A percentile compares a stretch with the other conserved stretches of the same genome.
phyloP scores from a whole-genome alignment of 495 filamentous ascomycete genomes.

The Pseudoneurospora amorphoporcata region DNA sequence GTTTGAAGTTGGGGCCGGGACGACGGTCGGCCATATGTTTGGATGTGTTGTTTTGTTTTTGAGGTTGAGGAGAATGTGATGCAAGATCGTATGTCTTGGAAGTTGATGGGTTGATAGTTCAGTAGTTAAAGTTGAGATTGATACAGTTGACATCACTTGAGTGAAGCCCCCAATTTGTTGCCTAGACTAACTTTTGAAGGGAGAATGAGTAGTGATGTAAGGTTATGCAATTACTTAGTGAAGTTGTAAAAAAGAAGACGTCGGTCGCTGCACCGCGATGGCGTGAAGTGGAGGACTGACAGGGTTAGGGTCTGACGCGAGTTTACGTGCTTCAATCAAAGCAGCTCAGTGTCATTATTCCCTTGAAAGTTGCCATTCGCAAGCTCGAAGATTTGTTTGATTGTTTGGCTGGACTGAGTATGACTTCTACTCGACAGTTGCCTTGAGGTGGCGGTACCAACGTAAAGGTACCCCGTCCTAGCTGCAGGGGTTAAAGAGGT shows the following conservation, averaged over 20 bases:
- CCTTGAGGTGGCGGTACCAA: neutral
- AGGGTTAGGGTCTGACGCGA: conserved; percentile 11
- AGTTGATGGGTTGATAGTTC: neutral
- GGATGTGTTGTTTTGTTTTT: neutral
- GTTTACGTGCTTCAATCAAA: conserved; percentile 6
- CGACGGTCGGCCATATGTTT: conserved; percentile 9
- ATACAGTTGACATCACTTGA: neutral
- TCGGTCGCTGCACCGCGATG: neutral
- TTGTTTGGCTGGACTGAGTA: neutral
- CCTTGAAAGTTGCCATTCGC: neutral
- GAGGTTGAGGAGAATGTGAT: neutral
- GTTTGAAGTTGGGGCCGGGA: neutral
- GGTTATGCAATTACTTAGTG: neutral
- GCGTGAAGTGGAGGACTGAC: neutral
- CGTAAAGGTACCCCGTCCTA: neutral
- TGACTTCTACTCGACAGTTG: neutral
- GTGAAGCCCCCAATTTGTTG: neutral
- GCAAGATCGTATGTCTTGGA: neutral
- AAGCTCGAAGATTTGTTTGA: neutral
- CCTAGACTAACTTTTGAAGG: neutral
- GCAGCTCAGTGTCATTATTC: neutral
- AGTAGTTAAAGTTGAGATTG: neutral
- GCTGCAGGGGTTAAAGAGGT: neutral
- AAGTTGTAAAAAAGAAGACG: neutral
- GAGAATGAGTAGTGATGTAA: neutral